Conservation (phyloP, 2,329 filamentous ascomycete species). For the Bipolaris oryzae region DNA sequence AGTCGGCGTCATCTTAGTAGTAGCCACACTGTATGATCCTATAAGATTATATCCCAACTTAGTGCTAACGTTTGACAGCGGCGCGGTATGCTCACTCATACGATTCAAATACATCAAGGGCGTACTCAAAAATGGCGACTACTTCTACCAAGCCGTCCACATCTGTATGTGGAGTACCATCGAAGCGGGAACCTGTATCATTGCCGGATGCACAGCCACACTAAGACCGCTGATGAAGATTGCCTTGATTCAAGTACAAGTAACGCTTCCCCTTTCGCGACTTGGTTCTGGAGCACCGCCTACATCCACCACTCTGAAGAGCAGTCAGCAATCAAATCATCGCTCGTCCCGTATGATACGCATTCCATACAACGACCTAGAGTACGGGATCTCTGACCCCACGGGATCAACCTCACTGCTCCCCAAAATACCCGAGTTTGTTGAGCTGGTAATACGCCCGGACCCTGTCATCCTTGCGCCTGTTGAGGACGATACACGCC, state of each 20-base stretch:
- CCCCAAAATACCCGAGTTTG: background rate
- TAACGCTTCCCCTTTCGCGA: background rate
- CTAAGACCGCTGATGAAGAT: constrained; percentile 55
- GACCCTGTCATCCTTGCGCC: constrained; percentile 6
- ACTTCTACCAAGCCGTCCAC: constrained; percentile 55
- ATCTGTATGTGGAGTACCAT: constrained; percentile 52
- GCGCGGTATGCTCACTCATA: constrained; percentile 61
- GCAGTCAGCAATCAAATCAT: constrained; percentile 2
- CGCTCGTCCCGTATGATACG: background rate
- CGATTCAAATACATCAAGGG: constrained; percentile 56
- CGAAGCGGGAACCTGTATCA: constrained; percentile 49
- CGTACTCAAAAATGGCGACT: constrained; percentile 52
- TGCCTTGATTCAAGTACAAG: constrained; percentile 3
- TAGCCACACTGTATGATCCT: constrained; percentile 48
- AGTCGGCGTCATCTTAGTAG: constrained; percentile 59
- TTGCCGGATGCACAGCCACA: constrained; percentile 58
- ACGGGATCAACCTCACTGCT: background rate
- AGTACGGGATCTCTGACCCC: background rate
- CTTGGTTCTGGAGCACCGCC: constrained; percentile 4
- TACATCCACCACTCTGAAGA: constrained; percentile 9
- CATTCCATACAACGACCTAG: background rate
- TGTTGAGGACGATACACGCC: background rate
- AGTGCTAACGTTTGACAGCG: constrained; percentile 42
- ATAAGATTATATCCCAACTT: background rate
- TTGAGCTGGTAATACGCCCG: constrained; percentile 7